Percentiles rank a stretch among this genome's conserved stretches.
Conservation (phyloP, 2,329 filamentous ascomycete species). For the Nigrospora sphaerica region DNA sequence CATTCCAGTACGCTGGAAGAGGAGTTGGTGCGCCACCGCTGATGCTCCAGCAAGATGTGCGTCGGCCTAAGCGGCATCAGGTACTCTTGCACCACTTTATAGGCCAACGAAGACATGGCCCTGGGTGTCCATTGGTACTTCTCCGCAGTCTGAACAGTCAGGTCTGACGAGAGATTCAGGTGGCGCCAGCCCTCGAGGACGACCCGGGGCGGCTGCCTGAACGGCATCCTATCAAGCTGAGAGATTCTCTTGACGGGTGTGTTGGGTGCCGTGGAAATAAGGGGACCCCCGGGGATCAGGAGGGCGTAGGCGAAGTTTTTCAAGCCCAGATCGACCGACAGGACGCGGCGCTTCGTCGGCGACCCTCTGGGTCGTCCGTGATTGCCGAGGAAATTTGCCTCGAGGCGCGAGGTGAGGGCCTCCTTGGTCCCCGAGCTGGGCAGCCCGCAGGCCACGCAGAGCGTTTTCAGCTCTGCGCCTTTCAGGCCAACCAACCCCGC, state of each 20-base stretch:
- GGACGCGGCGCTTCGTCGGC: constrained; percentile 33
- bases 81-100: constrained; percentile 23
- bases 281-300: constrained; percentile 24
- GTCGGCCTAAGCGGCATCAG: constrained; percentile 49
- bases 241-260: not conserved
- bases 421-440: constrained; percentile 52
- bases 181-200: constrained; percentile 27
- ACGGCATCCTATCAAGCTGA: constrained; percentile 1
- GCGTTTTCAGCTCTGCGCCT: constrained; percentile 43
- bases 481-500: constrained; percentile 28
- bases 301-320: constrained; percentile 72
- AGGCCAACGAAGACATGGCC: constrained; percentile 24
- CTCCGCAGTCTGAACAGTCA: not conserved
- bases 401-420: constrained; percentile 43
- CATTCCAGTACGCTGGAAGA: constrained; percentile 65
- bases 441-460: constrained; percentile 56
- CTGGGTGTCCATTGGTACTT: constrained; percentile 24
- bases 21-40: constrained; percentile 57
- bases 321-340: constrained; percentile 82
- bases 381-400: constrained; percentile 22
- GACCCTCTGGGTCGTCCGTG: constrained; percentile 10
- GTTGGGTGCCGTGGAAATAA: not conserved
- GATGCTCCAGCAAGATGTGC: constrained; percentile 61
- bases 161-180: constrained; percentile 14
- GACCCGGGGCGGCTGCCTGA: constrained; percentile 9